Conservation (phyloP, 2,329 filamentous ascomycete genomes). For the Truncatella angustata region DNA sequence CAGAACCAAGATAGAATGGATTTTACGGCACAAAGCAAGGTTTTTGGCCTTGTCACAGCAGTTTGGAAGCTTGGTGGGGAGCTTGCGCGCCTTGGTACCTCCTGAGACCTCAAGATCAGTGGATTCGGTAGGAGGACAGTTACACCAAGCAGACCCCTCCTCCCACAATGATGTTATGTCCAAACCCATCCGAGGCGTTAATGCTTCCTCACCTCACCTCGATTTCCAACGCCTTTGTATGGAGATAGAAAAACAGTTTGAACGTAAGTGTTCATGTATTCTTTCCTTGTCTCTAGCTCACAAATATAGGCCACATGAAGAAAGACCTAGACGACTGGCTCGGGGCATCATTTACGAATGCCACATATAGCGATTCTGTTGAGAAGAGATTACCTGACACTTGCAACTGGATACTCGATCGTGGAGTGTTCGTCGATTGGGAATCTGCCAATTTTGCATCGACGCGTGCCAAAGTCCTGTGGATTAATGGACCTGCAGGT, state of each 20-base stretch:
- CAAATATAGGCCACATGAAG: background rate
- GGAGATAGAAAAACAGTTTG: background rate
- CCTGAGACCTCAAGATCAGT: background rate
- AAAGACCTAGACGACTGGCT: background rate
- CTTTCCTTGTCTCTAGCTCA: background rate
- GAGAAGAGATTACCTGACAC: background rate
- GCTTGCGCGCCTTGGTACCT: background rate
- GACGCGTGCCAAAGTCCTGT: constrained; percentile 20
- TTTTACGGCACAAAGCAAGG: constrained; percentile 1
- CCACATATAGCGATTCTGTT: background rate
- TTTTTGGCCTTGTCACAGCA: background rate
- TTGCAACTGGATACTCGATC: background rate
- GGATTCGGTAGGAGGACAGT: background rate
- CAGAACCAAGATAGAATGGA: background rate
- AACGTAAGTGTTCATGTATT: background rate
- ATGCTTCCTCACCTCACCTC: background rate
- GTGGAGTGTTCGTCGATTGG: background rate
- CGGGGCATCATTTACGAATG: background rate
- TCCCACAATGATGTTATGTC: background rate
- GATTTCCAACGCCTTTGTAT: background rate
- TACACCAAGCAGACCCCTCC: background rate
- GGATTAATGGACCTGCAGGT: constrained; percentile 29
- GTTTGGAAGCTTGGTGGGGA: background rate
- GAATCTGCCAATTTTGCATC: background rate
- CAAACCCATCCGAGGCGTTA: background rate